phyloP scores from a whole-genome alignment of 306 rosid species.

The Dryas drummondii region DNA sequence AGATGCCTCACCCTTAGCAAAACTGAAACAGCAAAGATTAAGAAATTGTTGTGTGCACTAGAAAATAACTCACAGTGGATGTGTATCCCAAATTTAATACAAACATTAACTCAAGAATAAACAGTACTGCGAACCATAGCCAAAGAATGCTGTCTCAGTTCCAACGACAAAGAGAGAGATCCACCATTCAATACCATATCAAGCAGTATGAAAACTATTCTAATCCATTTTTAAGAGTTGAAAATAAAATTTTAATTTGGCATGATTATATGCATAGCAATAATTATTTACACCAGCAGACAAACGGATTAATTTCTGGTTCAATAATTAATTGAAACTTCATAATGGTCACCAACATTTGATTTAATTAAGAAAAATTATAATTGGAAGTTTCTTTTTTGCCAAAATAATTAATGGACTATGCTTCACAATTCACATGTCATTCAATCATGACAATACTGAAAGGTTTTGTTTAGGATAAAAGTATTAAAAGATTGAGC shows the following conservation, averaged over 20 bases:
- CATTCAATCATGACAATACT: background rate
- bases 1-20: constrained; percentile 52
- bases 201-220: background rate
- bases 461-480: background rate
- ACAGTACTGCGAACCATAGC: background rate
- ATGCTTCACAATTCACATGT: background rate
- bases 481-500: background rate
- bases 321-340: constrained; percentile 18
- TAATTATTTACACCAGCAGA: background rate
- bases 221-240: background rate
- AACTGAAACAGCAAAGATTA: constrained; percentile 43
- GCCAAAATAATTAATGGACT: background rate
- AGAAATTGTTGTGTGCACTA: constrained; percentile 10
- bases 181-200: background rate
- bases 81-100: background rate
- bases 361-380: background rate
- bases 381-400: background rate
- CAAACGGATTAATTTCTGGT: background rate
- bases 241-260: background rate
- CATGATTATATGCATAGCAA: background rate
- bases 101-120: background rate
- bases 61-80: constrained; percentile 1
- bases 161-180: background rate
- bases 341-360: background rate
- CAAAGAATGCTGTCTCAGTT: background rate